Base-by-base conservation (phyloP, 139 green algal species). In the Yamagishiella unicocca region DNA sequence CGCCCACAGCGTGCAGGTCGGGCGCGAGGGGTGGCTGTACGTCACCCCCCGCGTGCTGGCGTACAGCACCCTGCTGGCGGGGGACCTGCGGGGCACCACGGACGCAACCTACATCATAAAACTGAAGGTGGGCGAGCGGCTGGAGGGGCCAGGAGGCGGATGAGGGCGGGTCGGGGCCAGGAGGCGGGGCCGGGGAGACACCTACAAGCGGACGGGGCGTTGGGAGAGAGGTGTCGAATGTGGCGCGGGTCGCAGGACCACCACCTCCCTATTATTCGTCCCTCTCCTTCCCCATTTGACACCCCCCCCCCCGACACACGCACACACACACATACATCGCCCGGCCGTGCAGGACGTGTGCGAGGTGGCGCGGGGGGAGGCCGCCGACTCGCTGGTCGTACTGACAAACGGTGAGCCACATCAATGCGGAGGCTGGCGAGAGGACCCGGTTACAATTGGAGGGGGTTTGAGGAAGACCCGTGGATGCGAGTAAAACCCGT, bases 21-120 rank as follows among this genome's bases (percentile, higher is more conserved):
- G 37, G 25, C 43, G 76, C 25, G 75, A 83, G 43, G 79, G 85
- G 33, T n/a, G 42, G 29, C 45, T 82, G 55, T 89, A 89, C 58
- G n/a, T 86, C 25, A 71, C 70, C 50, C 43, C 85, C 33, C 58
- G 71, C 0, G 55, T 73, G 35, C 62, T 90, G 53, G 84, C 37
- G 45, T 92, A 79, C 82, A 90, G 81, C 43, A 92, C 86, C 4
- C 42, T 92, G 82, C 82, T 92, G 82, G 75, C 75, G n/a, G 55
- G 43, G 4, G 89, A 92, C 75, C n/a, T 85, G 12, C 40, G 42
- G 33, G 46, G 42, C 42, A 76, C 8, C 40, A 74, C 74, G 4
- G 89, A 92, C 77, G 85, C 82, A 2, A 92, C 89, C 29, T 58
- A 84, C 76, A 58, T 71, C 35, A 37, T 89, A 31, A 64, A 54